Evolutionary conservation across 2,329 filamentous ascomycete species (phyloP).

Genomic region (Cryoendolithus antarcticus): DNA sequence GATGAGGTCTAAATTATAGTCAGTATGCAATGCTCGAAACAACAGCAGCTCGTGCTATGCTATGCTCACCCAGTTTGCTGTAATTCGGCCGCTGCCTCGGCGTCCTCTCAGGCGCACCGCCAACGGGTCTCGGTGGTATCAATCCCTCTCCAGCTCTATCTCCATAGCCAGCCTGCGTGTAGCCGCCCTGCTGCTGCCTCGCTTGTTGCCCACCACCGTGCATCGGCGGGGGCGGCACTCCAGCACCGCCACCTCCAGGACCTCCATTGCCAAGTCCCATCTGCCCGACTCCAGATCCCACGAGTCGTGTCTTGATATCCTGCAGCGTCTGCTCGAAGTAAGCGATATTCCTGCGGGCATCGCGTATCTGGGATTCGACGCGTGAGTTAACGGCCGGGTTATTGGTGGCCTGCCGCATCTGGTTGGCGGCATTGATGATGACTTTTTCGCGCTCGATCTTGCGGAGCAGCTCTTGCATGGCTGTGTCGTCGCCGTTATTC

Average conservation of each 20-base stretch:
- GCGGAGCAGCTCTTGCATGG: slow-evolving; percentile 69
- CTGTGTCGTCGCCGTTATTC: slow-evolving; percentile 43
- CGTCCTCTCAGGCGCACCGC: slow-evolving; percentile 53
- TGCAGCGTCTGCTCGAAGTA: slow-evolving; percentile 89
- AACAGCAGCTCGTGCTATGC: not conserved
- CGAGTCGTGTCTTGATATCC: slow-evolving; percentile 65
- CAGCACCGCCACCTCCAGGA: slow-evolving; percentile 40
- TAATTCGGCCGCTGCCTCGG: slow-evolving; percentile 78
- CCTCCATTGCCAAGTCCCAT: slow-evolving; percentile 55
- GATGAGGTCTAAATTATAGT: slow-evolving; percentile 61
- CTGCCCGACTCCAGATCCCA: slow-evolving; percentile 23
- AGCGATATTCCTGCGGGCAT: slow-evolving; percentile 82
- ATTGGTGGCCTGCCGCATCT: slow-evolving; percentile 91
- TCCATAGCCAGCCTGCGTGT: slow-evolving; percentile 32
- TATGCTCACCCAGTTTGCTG: slow-evolving; percentile 74
- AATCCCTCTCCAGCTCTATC: slow-evolving; percentile 55
- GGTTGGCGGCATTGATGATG: slow-evolving; percentile 84
- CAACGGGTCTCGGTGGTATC: slow-evolving; percentile 73
- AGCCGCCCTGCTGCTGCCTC: slow-evolving; percentile 39
- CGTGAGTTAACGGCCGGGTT: slow-evolving; percentile 84
- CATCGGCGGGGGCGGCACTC: slow-evolving; percentile 22
- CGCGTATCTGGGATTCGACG: slow-evolving; percentile 86
- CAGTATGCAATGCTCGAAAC: slow-evolving; percentile 5
- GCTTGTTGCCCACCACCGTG: slow-evolving; percentile 19
- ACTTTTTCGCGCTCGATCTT: slow-evolving; percentile 98